phyloP scores from a whole-genome alignment of 345 rosid species.

The Geranium brycei region DNA sequence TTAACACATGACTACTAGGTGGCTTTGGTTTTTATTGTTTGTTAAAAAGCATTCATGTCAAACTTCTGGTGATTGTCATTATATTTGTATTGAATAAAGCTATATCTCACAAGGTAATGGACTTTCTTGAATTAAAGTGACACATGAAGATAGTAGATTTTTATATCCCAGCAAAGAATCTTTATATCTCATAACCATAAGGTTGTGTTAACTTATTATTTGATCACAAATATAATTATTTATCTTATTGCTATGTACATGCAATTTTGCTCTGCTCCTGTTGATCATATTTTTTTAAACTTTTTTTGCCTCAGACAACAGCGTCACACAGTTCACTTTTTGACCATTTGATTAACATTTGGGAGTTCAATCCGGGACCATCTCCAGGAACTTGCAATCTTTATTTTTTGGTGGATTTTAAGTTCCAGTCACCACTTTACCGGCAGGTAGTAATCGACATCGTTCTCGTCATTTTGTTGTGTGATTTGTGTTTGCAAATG shows the following conservation, averaged over 20 bases:
- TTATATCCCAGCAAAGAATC: too few species aligned
- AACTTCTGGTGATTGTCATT: too few species aligned
- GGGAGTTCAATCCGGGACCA: constrained; percentile 89
- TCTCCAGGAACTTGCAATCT: constrained; percentile 73
- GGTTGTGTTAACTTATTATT: background rate
- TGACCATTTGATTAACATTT: constrained; percentile 81
- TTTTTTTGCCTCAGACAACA: constrained; percentile 42
- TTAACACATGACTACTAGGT: too few species aligned
- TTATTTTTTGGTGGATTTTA: constrained; percentile 70
- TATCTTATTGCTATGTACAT: background rate
- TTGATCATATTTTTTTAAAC: background rate
- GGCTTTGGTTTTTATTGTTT: too few species aligned
- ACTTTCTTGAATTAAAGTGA: too few species aligned
- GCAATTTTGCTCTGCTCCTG: constrained; percentile 1
- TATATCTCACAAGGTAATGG: too few species aligned
- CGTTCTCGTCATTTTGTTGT: too few species aligned
- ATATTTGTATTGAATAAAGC: too few species aligned
- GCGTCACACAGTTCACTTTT: constrained; percentile 59
- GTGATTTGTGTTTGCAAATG: too few species aligned
- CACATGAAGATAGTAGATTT: too few species aligned
- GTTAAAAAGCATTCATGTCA: too few species aligned
- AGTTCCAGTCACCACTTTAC: constrained; percentile 89
- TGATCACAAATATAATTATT: background rate
- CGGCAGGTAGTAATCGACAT: constrained; percentile 47
- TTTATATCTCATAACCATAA: too few species aligned